A percentile compares a stretch with the other conserved stretches of the same genome.
Evolutionary conservation across 176 grass and related monocot genomes (phyloP).

Genomic region (Pontederia paniculata): DNA sequence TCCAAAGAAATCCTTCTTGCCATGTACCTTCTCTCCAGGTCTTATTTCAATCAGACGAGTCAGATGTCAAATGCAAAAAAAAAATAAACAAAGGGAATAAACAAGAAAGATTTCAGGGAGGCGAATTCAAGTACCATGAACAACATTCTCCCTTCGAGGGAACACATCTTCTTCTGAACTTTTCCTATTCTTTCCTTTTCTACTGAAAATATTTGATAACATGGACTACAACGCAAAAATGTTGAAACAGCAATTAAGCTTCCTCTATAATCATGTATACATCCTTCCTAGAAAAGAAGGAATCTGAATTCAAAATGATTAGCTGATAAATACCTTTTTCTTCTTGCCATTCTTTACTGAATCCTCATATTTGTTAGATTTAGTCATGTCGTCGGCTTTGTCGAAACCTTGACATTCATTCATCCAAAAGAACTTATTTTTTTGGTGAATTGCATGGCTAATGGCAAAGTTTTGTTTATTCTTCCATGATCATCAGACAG

Average conservation of each 20-base stretch:
- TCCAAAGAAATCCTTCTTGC: conserved; percentile 35
- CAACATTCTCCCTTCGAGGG: conserved; percentile 37
- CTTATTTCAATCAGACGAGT: conserved; percentile 15
- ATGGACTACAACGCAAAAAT: conserved; percentile 40
- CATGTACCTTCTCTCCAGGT: conserved; percentile 46
- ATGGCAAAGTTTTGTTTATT: too few species aligned
- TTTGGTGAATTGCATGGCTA: too few species aligned
- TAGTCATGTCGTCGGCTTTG: conserved; percentile 51
- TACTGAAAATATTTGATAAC: conserved; percentile 75
- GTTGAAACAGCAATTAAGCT: neutral
- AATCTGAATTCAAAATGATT: neutral
- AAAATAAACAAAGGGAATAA: neutral
- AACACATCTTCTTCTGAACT: conserved; percentile 37
- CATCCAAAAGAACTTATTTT: too few species aligned
- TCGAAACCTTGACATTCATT: conserved; percentile 13
- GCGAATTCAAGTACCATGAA: conserved; percentile 32
- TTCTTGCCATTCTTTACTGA: conserved; percentile 79
- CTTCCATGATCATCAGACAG: too few species aligned
- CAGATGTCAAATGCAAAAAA: neutral
- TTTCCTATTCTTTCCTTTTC: conserved; percentile 49
- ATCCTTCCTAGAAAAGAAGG: neutral
- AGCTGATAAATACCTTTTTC: conserved; percentile 39
- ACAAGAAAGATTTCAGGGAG: neutral
- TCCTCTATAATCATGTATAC: neutral
- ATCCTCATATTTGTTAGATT: conserved; percentile 44